Conservation (phyloP, 2,329 filamentous ascomycete genomes). For the Claviceps sp. region DNA sequence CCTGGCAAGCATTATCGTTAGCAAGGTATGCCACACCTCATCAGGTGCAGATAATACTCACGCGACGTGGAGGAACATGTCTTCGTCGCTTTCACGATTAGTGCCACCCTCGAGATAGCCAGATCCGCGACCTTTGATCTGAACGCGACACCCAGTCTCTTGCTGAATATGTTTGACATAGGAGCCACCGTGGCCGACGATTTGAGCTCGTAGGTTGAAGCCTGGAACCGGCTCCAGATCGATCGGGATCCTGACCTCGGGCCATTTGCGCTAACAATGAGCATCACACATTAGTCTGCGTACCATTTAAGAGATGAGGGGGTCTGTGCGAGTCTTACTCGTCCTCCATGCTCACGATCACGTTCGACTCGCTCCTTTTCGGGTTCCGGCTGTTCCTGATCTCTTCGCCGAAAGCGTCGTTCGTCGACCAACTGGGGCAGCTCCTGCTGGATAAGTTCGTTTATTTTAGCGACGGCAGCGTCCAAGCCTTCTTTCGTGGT, state of each 20-base stretch:
- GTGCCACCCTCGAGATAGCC: constrained; percentile 85
- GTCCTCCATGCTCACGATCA: constrained; percentile 51
- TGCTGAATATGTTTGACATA: constrained; percentile 98
- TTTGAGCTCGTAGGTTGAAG: constrained; percentile 91
- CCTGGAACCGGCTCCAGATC: constrained; percentile 81
- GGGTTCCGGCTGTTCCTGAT: constrained; percentile 55
- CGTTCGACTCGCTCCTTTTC: constrained; percentile 65
- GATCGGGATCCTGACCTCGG: constrained; percentile 88
- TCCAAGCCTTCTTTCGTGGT: constrained; percentile 87
- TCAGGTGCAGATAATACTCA: constrained; percentile 31
- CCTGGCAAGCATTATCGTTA: constrained; percentile 30
- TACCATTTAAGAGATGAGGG: not conserved
- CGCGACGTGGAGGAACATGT: constrained; percentile 95
- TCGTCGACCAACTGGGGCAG: constrained; percentile 92
- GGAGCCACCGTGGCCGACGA: constrained; percentile 84
- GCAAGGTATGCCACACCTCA: not conserved
- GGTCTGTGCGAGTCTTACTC: constrained; percentile 39
- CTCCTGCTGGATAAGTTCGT: constrained; percentile 93
- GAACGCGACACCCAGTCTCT: constrained; percentile 87
- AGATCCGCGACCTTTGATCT: constrained; percentile 93
- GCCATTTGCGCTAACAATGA: constrained; percentile 84
- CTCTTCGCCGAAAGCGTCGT: constrained; percentile 73
- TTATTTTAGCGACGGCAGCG: constrained; percentile 71
- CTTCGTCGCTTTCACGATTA: constrained; percentile 82
- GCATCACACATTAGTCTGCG: not conserved